Evolutionary conservation across 2,329 filamentous ascomycete species (phyloP), one percentile per base, ranked within the genome.

Genomic region (Byssochlamys sp.): DNA sequence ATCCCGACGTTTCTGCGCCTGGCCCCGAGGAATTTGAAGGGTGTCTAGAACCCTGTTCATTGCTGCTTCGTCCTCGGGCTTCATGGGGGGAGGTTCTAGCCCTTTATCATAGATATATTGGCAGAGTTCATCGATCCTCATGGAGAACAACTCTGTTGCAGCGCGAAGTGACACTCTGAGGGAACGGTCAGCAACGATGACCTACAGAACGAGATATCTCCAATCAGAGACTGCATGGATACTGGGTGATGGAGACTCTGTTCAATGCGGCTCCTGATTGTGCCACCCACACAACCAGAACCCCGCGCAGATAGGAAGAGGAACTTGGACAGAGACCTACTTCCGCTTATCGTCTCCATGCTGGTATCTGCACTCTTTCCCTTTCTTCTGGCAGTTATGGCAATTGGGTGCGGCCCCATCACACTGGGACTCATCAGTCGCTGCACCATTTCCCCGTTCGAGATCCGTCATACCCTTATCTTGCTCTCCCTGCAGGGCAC

Each of bases 401-500:
- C 72, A 74, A 58, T 73, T 59, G 26, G 72, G 72, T 56, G 66
- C 70, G 19, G 69, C 66, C 28, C 71, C 72, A 48, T 74, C 72
- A 57, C 72, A 74, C 72, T 74, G 57, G 45, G 28, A 45, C 55
- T 35, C 27, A 56, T 26, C 6, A 57, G 35, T 55, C 39, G 55
- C 48, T 51, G 49, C 24, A 9, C 10, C 2, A 26, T 52, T n/a
- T 2, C 48, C 35, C 11, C 7, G 19, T 24, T 12, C 9, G n/a
- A 33, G 12, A 14, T 6, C 14, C 29, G 55, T 57, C 69, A 58
- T 67, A 75, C 74, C 62, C 74, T 72, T 59, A 77, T 73, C 54
- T 77, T 77, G 60, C 75, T 77, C 62, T 77, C 75, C 26, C 75
- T 72, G 59, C 75, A 77, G 26, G 73, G 72, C 29, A 76, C 73